Evolutionary conservation across 2,329 filamentous ascomycete genomes (phyloP).

Genomic region (Aspergillus clavatus): DNA sequence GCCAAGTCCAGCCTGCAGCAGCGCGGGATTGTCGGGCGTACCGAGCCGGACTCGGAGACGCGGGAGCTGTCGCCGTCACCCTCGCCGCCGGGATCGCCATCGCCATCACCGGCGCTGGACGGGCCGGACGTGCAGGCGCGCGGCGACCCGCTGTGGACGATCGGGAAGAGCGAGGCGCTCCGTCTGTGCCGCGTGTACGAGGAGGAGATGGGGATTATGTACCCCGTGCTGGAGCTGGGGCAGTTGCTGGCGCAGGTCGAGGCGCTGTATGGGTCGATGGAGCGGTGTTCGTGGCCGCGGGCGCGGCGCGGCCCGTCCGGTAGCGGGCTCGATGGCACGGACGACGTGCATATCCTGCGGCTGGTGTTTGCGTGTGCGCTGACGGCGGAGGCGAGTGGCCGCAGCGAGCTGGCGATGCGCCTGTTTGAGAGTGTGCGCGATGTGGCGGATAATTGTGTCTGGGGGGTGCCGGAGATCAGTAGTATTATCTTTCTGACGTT

Average conservation of each 20-base stretch:
- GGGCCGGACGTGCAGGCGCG: background rate
- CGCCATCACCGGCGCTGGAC: slow-evolving; percentile 1
- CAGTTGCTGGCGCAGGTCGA: slow-evolving; percentile 64
- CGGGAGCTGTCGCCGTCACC: slow-evolving; percentile 32
- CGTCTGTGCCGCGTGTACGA: slow-evolving; percentile 73
- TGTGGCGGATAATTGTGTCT: slow-evolving; percentile 60
- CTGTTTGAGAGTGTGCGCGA: slow-evolving; percentile 74
- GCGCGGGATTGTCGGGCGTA: slow-evolving; percentile 69
- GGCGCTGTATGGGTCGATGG: slow-evolving; percentile 47
- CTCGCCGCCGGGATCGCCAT: slow-evolving; percentile 23
- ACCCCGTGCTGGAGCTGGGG: slow-evolving; percentile 71
- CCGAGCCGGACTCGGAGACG: slow-evolving; percentile 49
- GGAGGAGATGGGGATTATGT: slow-evolving; percentile 87
- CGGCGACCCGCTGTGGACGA: slow-evolving; percentile 69
- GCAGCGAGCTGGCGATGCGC: slow-evolving; percentile 66
- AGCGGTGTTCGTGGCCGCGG: slow-evolving; percentile 2
- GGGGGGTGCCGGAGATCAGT: slow-evolving; percentile 55
- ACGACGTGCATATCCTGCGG: slow-evolving; percentile 68
- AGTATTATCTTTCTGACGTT: slow-evolving; percentile 55
- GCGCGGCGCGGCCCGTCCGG: background rate
- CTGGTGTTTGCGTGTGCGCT: slow-evolving; percentile 74
- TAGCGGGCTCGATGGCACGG: slow-evolving; percentile 52
- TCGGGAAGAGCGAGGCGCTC: slow-evolving; percentile 72
- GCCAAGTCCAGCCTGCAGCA: slow-evolving; percentile 79
- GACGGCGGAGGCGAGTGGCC: slow-evolving; percentile 70